These are phyloP conservation scores for Colletotrichum spaethianum DNA, from an alignment of 2,329 filamentous ascomycete species.

Conservation along the genomic window DNA sequence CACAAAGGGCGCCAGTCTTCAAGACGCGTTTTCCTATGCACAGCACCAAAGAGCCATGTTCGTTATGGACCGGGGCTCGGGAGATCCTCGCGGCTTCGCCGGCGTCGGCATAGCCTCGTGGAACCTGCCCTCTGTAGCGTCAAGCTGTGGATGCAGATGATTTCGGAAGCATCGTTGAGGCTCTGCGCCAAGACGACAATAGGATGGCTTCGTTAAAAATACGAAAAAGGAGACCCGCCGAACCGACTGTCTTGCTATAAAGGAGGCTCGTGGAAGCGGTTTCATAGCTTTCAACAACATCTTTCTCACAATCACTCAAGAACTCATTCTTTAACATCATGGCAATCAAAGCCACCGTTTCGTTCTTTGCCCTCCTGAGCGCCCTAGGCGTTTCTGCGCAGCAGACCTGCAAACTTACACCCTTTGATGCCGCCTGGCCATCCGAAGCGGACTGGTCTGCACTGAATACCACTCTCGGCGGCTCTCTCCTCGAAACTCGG, in stretches of 20 bases:
- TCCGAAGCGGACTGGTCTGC: conserved; percentile 51
- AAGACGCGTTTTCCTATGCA: background rate
- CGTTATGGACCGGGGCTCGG: background rate
- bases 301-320: background rate
- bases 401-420: conserved; percentile 24
- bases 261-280: too few relatives aligned
- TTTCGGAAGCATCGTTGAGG: background rate
- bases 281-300: background rate
- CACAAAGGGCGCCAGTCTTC: background rate
- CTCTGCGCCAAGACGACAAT: background rate
- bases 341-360: conserved; percentile 1
- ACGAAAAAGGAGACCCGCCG: conserved; percentile 12
- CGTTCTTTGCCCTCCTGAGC: background rate
- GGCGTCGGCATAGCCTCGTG: background rate
- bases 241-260: background rate
- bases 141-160: background rate
- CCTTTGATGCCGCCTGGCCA: conserved; percentile 29
- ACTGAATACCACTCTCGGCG: conserved; percentile 61
- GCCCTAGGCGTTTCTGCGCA: conserved; percentile 13
- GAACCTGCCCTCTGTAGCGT: background rate
- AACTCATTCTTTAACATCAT: background rate
- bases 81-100: background rate
- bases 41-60: background rate
- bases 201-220: background rate
- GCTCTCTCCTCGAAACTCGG: conserved; percentile 58